These are phyloP conservation scores for Veloporphyrellus conicus DNA, from an alignment of 1,284 basidiomycete species.

Conservation along the genomic window DNA sequence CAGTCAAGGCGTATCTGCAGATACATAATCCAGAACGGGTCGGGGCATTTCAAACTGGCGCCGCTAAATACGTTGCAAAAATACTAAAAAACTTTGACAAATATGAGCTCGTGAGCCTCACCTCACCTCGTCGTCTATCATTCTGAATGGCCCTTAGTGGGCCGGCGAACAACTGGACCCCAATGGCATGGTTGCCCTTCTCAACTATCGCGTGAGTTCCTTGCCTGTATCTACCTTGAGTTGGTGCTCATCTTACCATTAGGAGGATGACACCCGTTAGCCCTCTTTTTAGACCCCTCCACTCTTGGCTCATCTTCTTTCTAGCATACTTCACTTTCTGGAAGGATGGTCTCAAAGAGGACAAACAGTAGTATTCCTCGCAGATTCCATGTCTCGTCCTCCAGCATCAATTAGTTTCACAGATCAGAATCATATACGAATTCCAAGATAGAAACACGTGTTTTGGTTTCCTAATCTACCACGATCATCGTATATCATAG, in stretches of 20 bases:
- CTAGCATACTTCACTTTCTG: slow-evolving; percentile 90
- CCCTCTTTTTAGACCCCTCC: slow-evolving; percentile 10
- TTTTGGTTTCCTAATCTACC: slow-evolving; percentile 21
- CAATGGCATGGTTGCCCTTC: slow-evolving; percentile 85
- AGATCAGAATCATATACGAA: slow-evolving; percentile 16
- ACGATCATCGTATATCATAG: slow-evolving; percentile 18
- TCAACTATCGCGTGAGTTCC: slow-evolving; percentile 70
- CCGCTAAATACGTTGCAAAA: slow-evolving; percentile 79
- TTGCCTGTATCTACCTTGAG: neutral
- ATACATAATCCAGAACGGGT: slow-evolving; percentile 66
- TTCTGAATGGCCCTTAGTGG: slow-evolving; percentile 50
- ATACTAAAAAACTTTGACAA: slow-evolving; percentile 87
- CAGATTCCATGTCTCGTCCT: neutral
- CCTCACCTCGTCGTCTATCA: neutral
- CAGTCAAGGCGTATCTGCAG: slow-evolving; percentile 62
- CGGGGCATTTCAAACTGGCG: slow-evolving; percentile 80
- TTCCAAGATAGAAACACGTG: slow-evolving; percentile 23
- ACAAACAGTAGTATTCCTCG: slow-evolving; percentile 51
- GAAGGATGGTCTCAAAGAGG: slow-evolving; percentile 83
- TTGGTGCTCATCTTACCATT: slow-evolving; percentile 10
- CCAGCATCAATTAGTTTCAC: slow-evolving; percentile 4
- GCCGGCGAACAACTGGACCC: slow-evolving; percentile 83
- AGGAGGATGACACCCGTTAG: slow-evolving; percentile 75
- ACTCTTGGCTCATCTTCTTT: slow-evolving; percentile 12
- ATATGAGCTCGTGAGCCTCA: slow-evolving; percentile 71